Evolutionary conservation across 345 rosid genomes (phyloP).

Genomic region (Ailanthus altissimus): DNA sequence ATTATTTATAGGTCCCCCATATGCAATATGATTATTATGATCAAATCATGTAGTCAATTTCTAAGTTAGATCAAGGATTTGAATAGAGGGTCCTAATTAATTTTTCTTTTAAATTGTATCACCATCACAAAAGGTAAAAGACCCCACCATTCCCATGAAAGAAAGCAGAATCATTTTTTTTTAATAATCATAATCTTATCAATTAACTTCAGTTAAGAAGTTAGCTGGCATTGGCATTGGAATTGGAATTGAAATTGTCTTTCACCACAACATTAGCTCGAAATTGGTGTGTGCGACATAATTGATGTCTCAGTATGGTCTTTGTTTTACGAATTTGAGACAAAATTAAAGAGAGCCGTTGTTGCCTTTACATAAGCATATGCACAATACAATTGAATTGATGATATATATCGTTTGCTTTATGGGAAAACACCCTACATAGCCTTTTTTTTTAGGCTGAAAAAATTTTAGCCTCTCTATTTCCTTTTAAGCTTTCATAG

Average conservation of each 20-base stretch:
- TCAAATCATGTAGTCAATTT: slow-evolving; percentile 29
- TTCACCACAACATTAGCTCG: not conserved
- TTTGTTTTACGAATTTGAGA: not conserved
- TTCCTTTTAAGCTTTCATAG: no score
- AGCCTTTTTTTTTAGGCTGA: no score
- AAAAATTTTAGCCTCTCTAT: no score
- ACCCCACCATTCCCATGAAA: not conserved
- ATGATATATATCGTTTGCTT: no score
- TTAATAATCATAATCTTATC: not conserved
- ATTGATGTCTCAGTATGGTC: not conserved
- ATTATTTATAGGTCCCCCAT: slow-evolving; percentile 2
- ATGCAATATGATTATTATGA: slow-evolving; percentile 17
- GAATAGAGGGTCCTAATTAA: not conserved
- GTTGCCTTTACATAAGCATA: not conserved
- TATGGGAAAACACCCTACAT: no score
- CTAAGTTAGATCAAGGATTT: not conserved
- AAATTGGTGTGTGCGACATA: slow-evolving; percentile 8
- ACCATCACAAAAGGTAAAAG: not conserved
- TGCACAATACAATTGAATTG: not conserved
- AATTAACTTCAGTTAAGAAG: not conserved
- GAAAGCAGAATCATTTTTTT: not conserved
- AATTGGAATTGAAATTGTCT: no score
- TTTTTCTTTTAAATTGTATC: not conserved
- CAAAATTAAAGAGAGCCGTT: not conserved
- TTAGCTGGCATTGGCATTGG: not conserved